Conservation (phyloP, 768 basidiomycete species). For the Leucocoprinus sp. region DNA sequence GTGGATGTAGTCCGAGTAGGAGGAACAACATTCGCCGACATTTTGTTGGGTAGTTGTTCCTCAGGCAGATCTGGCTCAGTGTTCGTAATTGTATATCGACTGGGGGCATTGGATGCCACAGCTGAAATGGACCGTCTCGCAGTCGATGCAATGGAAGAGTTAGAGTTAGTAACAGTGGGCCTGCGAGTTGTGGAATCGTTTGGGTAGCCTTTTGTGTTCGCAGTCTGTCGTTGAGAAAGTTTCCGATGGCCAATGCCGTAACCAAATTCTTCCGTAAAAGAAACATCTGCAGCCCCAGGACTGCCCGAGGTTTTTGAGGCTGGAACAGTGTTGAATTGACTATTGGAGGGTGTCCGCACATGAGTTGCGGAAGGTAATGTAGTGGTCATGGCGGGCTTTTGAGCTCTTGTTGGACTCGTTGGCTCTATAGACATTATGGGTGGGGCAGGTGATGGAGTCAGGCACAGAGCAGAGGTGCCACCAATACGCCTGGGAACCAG, state of each 20-base stretch:
- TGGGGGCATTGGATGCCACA: conserved; percentile 18
- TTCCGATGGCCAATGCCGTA: conserved; percentile 8
- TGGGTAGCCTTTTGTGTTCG: conserved; percentile 15
- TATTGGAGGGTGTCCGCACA: background rate
- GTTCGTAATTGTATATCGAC: conserved; percentile 36
- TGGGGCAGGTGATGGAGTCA: conserved; percentile 20
- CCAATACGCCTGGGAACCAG: conserved; percentile 34
- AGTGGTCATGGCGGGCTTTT: conserved; percentile 8
- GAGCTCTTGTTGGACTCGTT: background rate
- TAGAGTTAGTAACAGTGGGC: conserved; percentile 11
- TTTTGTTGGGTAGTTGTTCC: background rate
- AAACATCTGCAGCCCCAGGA: background rate
- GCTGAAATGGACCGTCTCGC: conserved; percentile 21
- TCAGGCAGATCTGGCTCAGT: conserved; percentile 14
- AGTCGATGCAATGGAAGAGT: conserved; percentile 10
- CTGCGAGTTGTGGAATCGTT: conserved; percentile 15
- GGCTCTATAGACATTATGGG: conserved; percentile 5
- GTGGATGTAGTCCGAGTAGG: conserved; percentile 7
- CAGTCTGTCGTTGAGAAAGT: conserved; percentile 8
- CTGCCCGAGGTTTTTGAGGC: conserved; percentile 3
- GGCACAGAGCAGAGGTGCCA: conserved; percentile 37
- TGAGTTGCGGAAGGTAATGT: conserved; percentile 7
- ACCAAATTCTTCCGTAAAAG: conserved; percentile 14
- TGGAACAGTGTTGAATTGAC: conserved; percentile 10
- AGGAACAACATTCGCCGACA: conserved; percentile 1